A percentile compares a stretch with the other conserved stretches of the same genome.
These are phyloP conservation scores for Selenicereus undatus DNA, from an alignment of 148 eudicot genomes.

Conservation along the genomic window DNA sequence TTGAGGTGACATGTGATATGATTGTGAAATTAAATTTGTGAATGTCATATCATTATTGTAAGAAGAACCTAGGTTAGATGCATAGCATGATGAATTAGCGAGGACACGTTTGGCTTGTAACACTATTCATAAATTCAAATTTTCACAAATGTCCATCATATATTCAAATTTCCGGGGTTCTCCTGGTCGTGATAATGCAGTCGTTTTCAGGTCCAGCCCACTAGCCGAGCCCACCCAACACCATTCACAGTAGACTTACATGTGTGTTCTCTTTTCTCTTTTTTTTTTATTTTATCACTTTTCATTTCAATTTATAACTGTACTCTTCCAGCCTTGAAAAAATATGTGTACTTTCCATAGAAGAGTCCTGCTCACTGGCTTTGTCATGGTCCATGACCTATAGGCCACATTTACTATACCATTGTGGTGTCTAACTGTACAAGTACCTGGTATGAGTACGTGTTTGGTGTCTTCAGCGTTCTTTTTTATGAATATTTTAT, in stretches of 20 bases:
- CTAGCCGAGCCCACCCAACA: neutral
- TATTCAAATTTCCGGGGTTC: neutral
- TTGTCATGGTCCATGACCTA: neutral
- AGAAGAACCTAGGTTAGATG: neutral
- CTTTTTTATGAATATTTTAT: too few relatives aligned
- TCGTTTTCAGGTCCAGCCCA: slow-evolving; percentile 18
- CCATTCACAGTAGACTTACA: neutral
- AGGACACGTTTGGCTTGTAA: neutral
- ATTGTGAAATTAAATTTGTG: neutral
- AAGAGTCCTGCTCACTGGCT: neutral
- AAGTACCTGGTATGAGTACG: neutral
- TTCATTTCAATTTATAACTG: neutral
- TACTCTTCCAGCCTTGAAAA: neutral
- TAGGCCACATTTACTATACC: neutral
- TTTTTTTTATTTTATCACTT: neutral
- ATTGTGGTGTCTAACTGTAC: neutral
- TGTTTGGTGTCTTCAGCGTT: too few relatives aligned
- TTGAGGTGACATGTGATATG: neutral
- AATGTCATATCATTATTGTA: neutral
- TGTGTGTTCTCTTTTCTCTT: neutral
- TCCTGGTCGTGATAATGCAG: slow-evolving; percentile 2
- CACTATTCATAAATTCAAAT: neutral
- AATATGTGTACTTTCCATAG: neutral
- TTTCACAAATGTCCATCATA: neutral
- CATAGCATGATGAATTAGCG: neutral